Percentiles rank a stretch among this genome's conserved stretches.
phyloP scores from a whole-genome alignment of 225 moss, liverwort and hornwort genomes.

The Climacium dendroides region DNA sequence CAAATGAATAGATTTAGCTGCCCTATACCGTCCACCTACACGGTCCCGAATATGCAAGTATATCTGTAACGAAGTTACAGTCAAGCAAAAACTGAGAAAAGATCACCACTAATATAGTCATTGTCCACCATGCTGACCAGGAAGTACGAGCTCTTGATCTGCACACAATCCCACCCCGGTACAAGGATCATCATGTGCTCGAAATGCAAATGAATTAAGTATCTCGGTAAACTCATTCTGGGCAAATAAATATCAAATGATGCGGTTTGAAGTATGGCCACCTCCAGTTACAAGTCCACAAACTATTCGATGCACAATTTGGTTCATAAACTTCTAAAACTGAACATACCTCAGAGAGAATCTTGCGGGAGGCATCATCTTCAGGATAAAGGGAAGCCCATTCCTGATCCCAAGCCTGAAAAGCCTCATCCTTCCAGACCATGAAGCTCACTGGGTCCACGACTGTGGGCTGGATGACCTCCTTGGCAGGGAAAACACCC shows the following conservation, averaged over 20 bases:
- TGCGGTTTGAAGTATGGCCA: background rate
- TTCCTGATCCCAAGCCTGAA: constrained; percentile 79
- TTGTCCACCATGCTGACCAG: constrained; percentile 84
- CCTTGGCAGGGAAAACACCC: constrained; percentile 96
- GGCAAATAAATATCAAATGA: background rate
- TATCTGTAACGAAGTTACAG: constrained; percentile 1
- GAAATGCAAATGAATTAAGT: background rate
- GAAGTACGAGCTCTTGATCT: constrained; percentile 62
- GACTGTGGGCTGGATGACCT: constrained; percentile 93
- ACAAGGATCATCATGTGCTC: background rate
- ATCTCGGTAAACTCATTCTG: background rate
- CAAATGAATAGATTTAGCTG: background rate
- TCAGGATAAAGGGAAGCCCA: constrained; percentile 77
- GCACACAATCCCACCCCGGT: background rate
- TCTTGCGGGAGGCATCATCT: constrained; percentile 51
- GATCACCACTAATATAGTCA: constrained; percentile 52
- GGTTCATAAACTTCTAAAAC: background rate
- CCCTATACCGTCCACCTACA: background rate
- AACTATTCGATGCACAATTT: background rate
- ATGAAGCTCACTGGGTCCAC: constrained; percentile 96
- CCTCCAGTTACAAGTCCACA: background rate
- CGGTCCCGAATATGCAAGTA: background rate
- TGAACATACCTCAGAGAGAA: constrained; percentile 52
- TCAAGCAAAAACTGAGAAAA: constrained; percentile 52
- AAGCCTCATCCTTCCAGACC: constrained; percentile 98